phyloP scores from a whole-genome alignment of 139 green algal genomes.

The Chlorella vulgaris region DNA sequence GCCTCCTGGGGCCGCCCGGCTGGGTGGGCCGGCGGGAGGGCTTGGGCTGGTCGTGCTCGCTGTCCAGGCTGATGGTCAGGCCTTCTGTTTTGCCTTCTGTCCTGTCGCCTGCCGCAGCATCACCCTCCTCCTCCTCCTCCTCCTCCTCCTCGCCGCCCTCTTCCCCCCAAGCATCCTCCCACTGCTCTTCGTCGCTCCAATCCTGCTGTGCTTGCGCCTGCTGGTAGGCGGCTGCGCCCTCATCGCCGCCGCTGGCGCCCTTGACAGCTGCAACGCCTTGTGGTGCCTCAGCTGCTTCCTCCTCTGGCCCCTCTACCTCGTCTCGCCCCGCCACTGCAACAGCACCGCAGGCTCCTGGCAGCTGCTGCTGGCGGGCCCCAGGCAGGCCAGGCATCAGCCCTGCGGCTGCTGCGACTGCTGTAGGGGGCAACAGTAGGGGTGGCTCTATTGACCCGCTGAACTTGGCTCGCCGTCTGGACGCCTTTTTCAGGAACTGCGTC shows the following conservation, averaged over 20 bases:
- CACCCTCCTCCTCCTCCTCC: background rate
- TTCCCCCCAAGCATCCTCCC: background rate
- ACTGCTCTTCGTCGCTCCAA: background rate
- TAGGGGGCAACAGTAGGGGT: background rate
- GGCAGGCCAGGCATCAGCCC: constrained; percentile 10
- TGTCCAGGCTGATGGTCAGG: constrained; percentile 7
- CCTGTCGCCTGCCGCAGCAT: background rate
- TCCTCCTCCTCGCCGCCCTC: background rate
- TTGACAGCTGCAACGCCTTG: background rate
- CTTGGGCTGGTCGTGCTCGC: background rate
- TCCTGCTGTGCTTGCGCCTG: background rate
- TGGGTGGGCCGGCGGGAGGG: background rate
- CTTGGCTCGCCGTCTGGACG: background rate
- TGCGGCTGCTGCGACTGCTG: background rate
- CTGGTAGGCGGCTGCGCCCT: background rate
- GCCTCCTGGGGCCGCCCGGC: background rate
- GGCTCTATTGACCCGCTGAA: no score
- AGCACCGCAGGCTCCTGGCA: constrained; percentile 5
- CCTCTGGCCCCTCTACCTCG: background rate
- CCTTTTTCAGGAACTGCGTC: background rate
- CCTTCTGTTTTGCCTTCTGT: background rate
- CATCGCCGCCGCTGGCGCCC: background rate
- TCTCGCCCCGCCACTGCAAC: background rate
- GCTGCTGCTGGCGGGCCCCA: background rate
- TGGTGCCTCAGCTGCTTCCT: background rate